Evolutionary conservation across 306 rosid genomes (phyloP).

Genomic region (Quillaja saponaria): DNA sequence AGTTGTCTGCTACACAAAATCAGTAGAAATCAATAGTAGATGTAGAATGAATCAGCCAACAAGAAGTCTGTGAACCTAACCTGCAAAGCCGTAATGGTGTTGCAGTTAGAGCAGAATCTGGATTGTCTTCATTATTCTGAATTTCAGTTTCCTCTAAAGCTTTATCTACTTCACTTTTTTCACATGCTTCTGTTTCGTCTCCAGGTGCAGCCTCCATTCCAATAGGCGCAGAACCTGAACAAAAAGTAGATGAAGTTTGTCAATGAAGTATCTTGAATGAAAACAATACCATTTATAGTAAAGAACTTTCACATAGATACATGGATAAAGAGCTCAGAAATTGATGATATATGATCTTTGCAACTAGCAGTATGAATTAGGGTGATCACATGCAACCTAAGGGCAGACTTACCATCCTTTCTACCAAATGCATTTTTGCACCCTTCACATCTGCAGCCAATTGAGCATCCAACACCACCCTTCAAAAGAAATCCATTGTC

Average conservation of each 20-base stretch:
- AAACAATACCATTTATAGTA: background rate
- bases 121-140: constrained; percentile 57
- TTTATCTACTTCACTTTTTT: constrained; percentile 48
- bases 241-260: constrained; percentile 11
- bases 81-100: constrained; percentile 70
- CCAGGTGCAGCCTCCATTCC: constrained; percentile 57
- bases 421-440: constrained; percentile 80
- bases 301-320: background rate
- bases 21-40: constrained; percentile 18
- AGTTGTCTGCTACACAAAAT: constrained; percentile 42
- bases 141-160: constrained; percentile 47
- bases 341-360: background rate
- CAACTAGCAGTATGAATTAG: constrained; percentile 6
- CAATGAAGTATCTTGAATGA: background rate
- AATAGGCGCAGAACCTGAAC: constrained; percentile 52
- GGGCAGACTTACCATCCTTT: constrained; percentile 71
- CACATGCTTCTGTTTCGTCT: constrained; percentile 67
- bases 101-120: constrained; percentile 47
- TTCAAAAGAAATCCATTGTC: constrained; percentile 38
- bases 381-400: constrained; percentile 7
- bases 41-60: constrained; percentile 23
- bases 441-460: constrained; percentile 81
- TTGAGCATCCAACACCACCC: constrained; percentile 95
- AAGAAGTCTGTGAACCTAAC: constrained; percentile 35
- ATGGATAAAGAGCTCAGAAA: background rate